Percentiles rank a stretch among this genome's conserved stretches.
phyloP scores from a whole-genome alignment of 768 basidiomycete species.

The Imleria badia region DNA sequence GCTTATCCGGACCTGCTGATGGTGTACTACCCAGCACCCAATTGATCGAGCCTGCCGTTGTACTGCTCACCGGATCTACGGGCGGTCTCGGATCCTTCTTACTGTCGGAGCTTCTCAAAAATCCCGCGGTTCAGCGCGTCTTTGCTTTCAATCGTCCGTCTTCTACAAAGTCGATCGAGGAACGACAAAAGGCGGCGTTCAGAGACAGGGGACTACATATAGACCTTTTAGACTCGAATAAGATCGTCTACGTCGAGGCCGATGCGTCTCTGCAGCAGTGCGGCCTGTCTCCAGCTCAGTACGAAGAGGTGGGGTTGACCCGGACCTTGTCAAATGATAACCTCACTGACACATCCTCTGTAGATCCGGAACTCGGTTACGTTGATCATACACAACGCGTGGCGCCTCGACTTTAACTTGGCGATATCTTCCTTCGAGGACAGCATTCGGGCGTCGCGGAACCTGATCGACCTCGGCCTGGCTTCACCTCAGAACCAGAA shows the following conservation, averaged over 20 bases:
- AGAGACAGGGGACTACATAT: slow-evolving; percentile 32
- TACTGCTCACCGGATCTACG: slow-evolving; percentile 42
- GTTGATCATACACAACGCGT: slow-evolving; percentile 43
- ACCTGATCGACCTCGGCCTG: slow-evolving; percentile 33
- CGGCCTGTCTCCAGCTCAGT: slow-evolving; percentile 27
- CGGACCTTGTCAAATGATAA: background rate
- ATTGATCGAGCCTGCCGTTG: slow-evolving; percentile 17
- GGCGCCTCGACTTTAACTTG: slow-evolving; percentile 46
- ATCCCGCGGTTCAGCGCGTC: slow-evolving; percentile 23
- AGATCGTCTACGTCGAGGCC: slow-evolving; percentile 37
- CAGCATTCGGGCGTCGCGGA: slow-evolving; percentile 39
- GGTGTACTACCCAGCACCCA: slow-evolving; percentile 8
- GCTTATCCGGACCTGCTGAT: slow-evolving; percentile 14
- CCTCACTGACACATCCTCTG: background rate
- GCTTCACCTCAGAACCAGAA: slow-evolving; percentile 25
- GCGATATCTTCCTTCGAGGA: slow-evolving; percentile 43
- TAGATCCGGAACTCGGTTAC: slow-evolving; percentile 37
- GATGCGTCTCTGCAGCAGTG: slow-evolving; percentile 29
- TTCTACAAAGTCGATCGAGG: slow-evolving; percentile 9
- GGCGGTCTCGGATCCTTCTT: slow-evolving; percentile 41
- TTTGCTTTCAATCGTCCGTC: slow-evolving; percentile 37
- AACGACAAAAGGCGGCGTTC: slow-evolving; percentile 32
- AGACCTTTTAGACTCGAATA: slow-evolving; percentile 26
- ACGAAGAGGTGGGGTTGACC: slow-evolving; percentile 14
- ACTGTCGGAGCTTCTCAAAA: slow-evolving; percentile 29